phyloP scores from a whole-genome alignment of 2,329 filamentous ascomycete species.

The Zasmidium citrigriseum region DNA sequence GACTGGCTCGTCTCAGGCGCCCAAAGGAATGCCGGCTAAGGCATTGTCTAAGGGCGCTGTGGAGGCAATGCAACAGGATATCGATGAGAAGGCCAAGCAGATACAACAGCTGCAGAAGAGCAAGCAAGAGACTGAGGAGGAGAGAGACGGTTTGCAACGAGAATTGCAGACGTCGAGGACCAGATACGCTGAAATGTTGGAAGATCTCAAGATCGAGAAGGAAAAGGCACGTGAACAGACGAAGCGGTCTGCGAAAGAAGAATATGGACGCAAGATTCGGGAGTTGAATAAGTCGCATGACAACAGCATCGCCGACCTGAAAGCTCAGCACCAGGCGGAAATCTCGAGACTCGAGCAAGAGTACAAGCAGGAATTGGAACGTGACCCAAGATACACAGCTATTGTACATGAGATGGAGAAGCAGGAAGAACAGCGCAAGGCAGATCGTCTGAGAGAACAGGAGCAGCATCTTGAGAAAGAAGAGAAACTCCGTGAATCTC shows the following conservation, averaged over 20 bases:
- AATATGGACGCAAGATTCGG: not conserved
- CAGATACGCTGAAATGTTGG: too few relatives aligned
- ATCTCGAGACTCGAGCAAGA: not conserved
- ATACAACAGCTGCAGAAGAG: not conserved
- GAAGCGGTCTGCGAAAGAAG: not conserved
- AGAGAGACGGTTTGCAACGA: not conserved
- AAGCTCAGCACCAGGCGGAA: not conserved
- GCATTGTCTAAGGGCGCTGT: not conserved
- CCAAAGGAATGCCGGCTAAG: not conserved
- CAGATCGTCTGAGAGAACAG: not conserved
- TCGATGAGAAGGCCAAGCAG: not conserved
- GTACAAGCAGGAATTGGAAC: not conserved
- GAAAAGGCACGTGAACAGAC: not conserved
- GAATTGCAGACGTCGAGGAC: not conserved
- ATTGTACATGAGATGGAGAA: not conserved
- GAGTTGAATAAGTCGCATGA: not conserved
- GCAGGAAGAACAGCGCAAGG: not conserved
- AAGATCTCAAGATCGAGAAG: not conserved
- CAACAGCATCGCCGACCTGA: too few relatives aligned
- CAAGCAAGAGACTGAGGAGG: not conserved
- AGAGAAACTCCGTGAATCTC: not conserved
- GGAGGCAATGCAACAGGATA: not conserved
- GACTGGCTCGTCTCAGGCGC: too few relatives aligned
- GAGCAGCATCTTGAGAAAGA: not conserved
- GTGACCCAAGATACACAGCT: not conserved